Base-by-base conservation (phyloP, 2,329 filamentous ascomycete species). In the Basipetospora chlamydospora region DNA sequence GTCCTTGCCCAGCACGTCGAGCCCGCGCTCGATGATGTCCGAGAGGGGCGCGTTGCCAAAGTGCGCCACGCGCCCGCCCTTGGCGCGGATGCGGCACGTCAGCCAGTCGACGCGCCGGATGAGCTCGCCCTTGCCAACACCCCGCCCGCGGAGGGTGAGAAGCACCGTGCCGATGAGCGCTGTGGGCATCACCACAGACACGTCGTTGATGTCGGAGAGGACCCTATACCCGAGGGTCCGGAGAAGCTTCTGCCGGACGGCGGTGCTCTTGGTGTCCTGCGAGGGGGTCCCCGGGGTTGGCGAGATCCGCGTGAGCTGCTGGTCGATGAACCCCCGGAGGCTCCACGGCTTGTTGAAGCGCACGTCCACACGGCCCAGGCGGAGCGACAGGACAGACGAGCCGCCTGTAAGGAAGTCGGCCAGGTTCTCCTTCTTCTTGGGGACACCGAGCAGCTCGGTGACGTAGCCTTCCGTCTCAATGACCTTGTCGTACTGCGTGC, bases 401-500 rank as follows among this genome's bases (percentile, higher is more conserved):
- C 71, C 70, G 20, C 84, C 75, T 1, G 80, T 80, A n/a, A 98
- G 60, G 47, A 98, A 93, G 49, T 92, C 84, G 23, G 77, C 73
- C 26, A 98, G 61, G 43, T 94, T 95, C 52, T 98, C 90, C 53
- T 94, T 93, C 49, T 84, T 84, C 58, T 98, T 98, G 0, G 90
- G 90, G 42, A 92, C 79, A 3, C 90, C 90, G 1, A 98, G 69
- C 2, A 98, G 70, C 55, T 98, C 90, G 23, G 78, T 90, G 30
- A 96, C 88, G 50, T 98, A 98, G 5, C 86, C 90, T 56, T 94
- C 86, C 1, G 92, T 94, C 56, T 98, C 90, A 41, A 98, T 92
- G 39, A 98, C 90, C 53, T 96, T 98, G 64, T 98, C 90, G 52
- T 98, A 98, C 53, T 98, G 90, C 1, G 87, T 95, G 55, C 83